Conservation (phyloP, 805 yeast genomes). For the Suhomyces sp. region DNA sequence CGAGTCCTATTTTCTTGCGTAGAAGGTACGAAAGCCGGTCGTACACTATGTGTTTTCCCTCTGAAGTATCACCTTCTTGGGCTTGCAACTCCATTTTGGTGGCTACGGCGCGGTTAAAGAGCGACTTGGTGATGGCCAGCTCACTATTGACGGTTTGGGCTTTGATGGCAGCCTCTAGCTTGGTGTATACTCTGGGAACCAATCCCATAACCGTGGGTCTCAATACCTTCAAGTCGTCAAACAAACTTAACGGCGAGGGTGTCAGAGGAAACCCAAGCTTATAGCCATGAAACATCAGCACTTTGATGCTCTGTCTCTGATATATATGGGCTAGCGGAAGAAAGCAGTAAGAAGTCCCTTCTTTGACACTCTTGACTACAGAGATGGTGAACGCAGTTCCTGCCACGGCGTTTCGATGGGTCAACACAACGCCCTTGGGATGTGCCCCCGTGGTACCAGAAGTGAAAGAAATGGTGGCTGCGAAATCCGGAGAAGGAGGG, state of each 20-base stretch:
- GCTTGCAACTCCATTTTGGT: constrained; percentile 12
- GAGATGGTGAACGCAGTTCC: constrained; percentile 12
- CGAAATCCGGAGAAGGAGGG: constrained; percentile 14
- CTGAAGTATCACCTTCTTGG: constrained; percentile 12
- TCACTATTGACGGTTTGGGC: constrained; percentile 19
- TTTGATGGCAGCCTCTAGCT: constrained; percentile 23
- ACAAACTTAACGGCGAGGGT: constrained; percentile 19
- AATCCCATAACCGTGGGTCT: constrained; percentile 22
- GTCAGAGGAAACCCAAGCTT: constrained; percentile 21
- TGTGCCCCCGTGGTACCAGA: constrained; percentile 26
- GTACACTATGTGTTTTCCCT: no score
- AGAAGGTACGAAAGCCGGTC: constrained; percentile 27
- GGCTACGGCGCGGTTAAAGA: not conserved
- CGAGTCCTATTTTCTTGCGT: constrained; percentile 31
- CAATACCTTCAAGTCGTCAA: constrained; percentile 22
- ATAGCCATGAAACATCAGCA: constrained; percentile 22
- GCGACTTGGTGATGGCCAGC: constrained; percentile 11
- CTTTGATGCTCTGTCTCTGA: constrained; percentile 26
- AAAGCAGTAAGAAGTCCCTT: constrained; percentile 16
- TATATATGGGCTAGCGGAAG: constrained; percentile 39
- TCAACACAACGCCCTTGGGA: constrained; percentile 25
- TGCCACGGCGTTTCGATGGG: constrained; percentile 18
- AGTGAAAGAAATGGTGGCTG: constrained; percentile 24
- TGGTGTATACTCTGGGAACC: constrained; percentile 26
- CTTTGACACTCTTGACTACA: not conserved